Conservation (phyloP, 1,284 basidiomycete species). For the Ustilago cynodontis region DNA sequence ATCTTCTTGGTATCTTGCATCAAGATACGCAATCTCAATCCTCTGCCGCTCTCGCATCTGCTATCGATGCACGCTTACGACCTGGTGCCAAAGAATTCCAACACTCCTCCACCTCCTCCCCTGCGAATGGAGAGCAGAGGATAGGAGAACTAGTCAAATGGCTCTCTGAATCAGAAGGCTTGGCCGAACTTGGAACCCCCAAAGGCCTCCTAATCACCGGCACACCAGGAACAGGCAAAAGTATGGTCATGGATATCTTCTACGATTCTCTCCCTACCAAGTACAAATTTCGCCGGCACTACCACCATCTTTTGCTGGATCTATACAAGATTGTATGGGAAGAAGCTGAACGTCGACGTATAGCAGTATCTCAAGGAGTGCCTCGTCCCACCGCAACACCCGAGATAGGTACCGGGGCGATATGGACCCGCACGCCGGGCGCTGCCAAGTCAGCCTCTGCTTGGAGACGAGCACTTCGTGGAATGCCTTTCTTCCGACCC, state of each 20-base stretch:
- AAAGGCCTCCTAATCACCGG: conserved; percentile 74
- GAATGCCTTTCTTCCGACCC: conserved; percentile 61
- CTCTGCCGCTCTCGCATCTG: conserved; percentile 29
- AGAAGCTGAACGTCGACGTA: conserved; percentile 73
- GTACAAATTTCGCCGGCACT: conserved; percentile 78
- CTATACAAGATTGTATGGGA: conserved; percentile 78
- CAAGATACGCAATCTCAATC: conserved; percentile 29
- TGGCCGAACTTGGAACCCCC: conserved; percentile 75
- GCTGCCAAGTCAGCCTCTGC: conserved; percentile 17
- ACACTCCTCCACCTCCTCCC: conserved; percentile 25
- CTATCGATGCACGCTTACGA: conserved; percentile 28
- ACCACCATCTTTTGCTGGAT: conserved; percentile 78
- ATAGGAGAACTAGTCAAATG: conserved; percentile 73
- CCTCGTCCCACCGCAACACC: conserved; percentile 48
- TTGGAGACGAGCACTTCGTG: conserved; percentile 42
- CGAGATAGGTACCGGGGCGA: conserved; percentile 46
- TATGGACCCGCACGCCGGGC: conserved; percentile 70
- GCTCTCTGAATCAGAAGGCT: conserved; percentile 75
- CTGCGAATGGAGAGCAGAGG: conserved; percentile 37
- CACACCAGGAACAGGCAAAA: conserved; percentile 75
- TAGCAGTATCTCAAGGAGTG: conserved; percentile 52
- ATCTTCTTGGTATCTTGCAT: conserved; percentile 62
- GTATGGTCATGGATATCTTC: conserved; percentile 78
- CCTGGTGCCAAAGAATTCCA: conserved; percentile 22
- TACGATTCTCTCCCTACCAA: conserved; percentile 75